phyloP scores from a whole-genome alignment of 192 early-diverging fungal genomes.

The Gryganskiella cystojenkinii region DNA sequence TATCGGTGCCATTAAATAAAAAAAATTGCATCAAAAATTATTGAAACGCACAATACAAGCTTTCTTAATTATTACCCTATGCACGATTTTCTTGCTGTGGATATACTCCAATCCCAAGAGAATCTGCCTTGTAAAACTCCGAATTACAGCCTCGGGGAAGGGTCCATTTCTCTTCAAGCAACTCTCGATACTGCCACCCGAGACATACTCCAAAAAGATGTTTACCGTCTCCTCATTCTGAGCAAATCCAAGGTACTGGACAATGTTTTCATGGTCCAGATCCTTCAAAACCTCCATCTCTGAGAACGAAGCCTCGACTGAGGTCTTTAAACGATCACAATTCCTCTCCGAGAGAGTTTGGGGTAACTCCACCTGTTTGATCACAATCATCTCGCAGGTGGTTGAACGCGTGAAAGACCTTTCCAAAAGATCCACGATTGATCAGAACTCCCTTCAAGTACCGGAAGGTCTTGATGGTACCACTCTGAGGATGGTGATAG shows the following conservation, averaged over 20 bases:
- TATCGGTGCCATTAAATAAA: too few species aligned
- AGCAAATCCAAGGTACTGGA: constrained; percentile 87
- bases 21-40: too few species aligned
- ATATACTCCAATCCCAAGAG: constrained; percentile 87
- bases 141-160: constrained; percentile 78
- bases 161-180: constrained; percentile 78
- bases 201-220: constrained; percentile 98
- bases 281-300: constrained; percentile 82
- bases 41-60: too few species aligned
- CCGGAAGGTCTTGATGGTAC: constrained; percentile 61
- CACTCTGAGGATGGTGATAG: constrained; percentile 48
- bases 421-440: constrained; percentile 86
- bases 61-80: too few species aligned
- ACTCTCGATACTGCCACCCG: constrained; percentile 90
- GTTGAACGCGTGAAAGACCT: constrained; percentile 82
- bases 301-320: constrained; percentile 69
- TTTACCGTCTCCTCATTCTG: constrained; percentile 77
- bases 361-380: constrained; percentile 83
- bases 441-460: constrained; percentile 84
- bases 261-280: constrained; percentile 92
- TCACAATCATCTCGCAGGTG: constrained; percentile 83
- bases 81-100: constrained; percentile 79
- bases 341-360: constrained; percentile 57
- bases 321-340: constrained; percentile 55
- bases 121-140: constrained; percentile 85